These are phyloP conservation scores for Monilinia laxa DNA, from an alignment of 2,329 filamentous ascomycete genomes.

Conservation along the genomic window DNA sequence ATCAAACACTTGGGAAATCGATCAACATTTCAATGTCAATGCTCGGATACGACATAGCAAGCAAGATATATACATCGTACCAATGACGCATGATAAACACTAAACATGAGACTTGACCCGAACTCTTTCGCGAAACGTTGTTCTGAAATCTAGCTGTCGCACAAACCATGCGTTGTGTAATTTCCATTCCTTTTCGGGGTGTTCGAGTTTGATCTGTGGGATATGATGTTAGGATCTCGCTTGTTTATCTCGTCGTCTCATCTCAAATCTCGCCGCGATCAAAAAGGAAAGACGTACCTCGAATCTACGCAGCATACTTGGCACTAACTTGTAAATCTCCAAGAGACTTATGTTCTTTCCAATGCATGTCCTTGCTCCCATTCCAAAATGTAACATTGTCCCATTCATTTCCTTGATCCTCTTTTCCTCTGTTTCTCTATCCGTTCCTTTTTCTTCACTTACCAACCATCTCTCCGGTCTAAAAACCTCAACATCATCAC, in stretches of 20 bases:
- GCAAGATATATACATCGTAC: too few relatives aligned
- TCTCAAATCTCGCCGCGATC: not conserved
- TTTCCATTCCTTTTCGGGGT: conserved; percentile 57
- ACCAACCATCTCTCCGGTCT: conserved; percentile 67
- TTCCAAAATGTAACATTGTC: conserved; percentile 72
- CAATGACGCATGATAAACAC: too few relatives aligned
- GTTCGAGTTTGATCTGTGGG: conserved; percentile 53
- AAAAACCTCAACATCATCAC: conserved; percentile 63
- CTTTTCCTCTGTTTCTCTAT: conserved; percentile 47
- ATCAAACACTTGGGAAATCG: too few relatives aligned
- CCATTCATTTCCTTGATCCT: conserved; percentile 66
- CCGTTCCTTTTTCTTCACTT: conserved; percentile 43
- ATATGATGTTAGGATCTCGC: not conserved
- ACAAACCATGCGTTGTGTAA: conserved; percentile 63
- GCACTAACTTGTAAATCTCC: conserved; percentile 64
- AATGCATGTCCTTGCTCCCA: conserved; percentile 67
- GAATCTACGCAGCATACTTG: conserved; percentile 61
- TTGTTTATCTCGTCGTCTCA: not conserved
- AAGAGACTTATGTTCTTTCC: conserved; percentile 65
- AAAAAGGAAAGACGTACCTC: conserved; percentile 47
- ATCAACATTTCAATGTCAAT: too few relatives aligned
- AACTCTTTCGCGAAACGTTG: conserved; percentile 31
- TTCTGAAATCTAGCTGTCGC: conserved; percentile 56
- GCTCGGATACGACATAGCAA: too few relatives aligned
- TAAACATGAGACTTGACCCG: too few relatives aligned